Base-by-base conservation (phyloP, 2,329 filamentous ascomycete species). In the Arachnomyces sp. region DNA sequence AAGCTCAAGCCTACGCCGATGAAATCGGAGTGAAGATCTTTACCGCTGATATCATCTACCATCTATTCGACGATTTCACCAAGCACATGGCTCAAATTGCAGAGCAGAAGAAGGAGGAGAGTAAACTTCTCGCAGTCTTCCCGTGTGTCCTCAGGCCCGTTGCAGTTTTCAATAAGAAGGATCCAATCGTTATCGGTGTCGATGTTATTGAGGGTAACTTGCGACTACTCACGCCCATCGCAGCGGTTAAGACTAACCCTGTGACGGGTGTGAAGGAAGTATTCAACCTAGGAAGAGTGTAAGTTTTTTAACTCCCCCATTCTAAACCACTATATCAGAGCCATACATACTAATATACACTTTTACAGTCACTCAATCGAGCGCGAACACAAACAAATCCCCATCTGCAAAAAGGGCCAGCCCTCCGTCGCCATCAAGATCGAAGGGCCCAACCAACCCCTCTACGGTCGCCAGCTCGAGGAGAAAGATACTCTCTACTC, bases 391-490 rank as follows among this genome's bases (percentile, higher is more conserved):
- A 98, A 98, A 71, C 80, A 92, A 49, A 82, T 98, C 50, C 77
- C 74, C 7, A 74, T 94, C 43, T 94, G 87, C 72, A 98, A 98
- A 67, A 90, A 88, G 69, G 90, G 90, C 38, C 85, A 94, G 59
- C 92, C 93, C n/a, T 93, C 88, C 1, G 93, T 98, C 7, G 92
- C 92, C 14, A 74, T 98, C 71, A 98, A 98, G 74, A 93, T 98
- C 55, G 93, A 98, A 69, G 90, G 88, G 39, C 69, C 81, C 43
- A 86, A 90, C 61, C 92, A 98, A 70, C 93, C 92, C 12, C 78
- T 83, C 43, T 98, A 98, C 60, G 92, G 92, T 43, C 84, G 92
- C 45, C 92, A 98, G 48, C 77, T 98, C 37, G 92, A 98, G 64
- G 90, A 98, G 63, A 78, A 79, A 48, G 92, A 98, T 61, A 74